A percentile compares a stretch with the other conserved stretches of the same genome.
Evolutionary conservation across 2,329 filamentous ascomycete genomes (phyloP).

Genomic region (Sclerotinia trifoliorum): DNA sequence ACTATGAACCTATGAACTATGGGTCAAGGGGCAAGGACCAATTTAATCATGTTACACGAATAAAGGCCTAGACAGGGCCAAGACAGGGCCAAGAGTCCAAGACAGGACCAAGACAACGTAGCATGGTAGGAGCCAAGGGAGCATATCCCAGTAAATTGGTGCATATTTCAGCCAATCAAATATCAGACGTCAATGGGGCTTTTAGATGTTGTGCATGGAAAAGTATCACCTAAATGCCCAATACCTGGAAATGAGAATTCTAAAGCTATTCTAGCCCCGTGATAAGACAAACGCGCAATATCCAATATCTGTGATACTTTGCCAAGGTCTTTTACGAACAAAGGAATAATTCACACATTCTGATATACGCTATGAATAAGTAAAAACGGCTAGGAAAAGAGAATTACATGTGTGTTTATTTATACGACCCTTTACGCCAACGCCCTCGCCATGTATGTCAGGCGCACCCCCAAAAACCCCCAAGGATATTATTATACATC

Average conservation of each 20-base stretch:
- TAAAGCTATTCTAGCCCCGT: neutral
- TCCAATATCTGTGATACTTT: neutral
- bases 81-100: too few species aligned
- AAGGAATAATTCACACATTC: neutral
- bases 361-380: neutral
- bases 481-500: slow-evolving; percentile 28
- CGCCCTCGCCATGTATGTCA: neutral
- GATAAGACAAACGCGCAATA: neutral
- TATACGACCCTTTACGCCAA: neutral
- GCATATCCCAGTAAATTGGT: neutral
- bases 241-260: neutral
- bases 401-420: neutral
- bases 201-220: slow-evolving; percentile 8
- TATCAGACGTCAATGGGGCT: neutral
- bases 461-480: neutral
- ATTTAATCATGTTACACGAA: too few species aligned
- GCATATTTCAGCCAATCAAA: neutral
- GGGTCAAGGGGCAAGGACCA: too few species aligned
- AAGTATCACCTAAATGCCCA: neutral
- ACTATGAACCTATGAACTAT: too few species aligned
- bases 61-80: too few species aligned
- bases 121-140: neutral
- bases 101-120: neutral
- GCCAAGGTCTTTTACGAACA: neutral
- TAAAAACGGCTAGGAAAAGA: neutral